These are phyloP conservation scores for Aureobasidium sp. DNA, from an alignment of 2,329 filamentous ascomycete species.

Conservation along the genomic window DNA sequence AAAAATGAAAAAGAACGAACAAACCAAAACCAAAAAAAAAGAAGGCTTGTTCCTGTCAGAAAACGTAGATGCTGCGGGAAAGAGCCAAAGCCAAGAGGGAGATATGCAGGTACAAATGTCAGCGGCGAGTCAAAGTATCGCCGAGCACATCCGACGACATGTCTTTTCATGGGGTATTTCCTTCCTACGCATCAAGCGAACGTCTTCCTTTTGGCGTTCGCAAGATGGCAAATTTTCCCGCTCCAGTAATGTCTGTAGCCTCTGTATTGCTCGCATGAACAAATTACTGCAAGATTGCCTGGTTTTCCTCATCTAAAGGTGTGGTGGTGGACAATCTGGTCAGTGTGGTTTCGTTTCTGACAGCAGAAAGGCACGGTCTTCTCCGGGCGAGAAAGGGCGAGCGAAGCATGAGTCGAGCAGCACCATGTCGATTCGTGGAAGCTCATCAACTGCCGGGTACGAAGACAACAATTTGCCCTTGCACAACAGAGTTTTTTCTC, in stretches of 20 bases:
- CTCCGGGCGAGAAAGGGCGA: background rate
- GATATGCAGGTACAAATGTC: no score
- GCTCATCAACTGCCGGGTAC: no score
- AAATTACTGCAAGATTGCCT: no score
- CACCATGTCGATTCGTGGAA: background rate
- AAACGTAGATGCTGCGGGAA: constrained; percentile 12
- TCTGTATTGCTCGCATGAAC: no score
- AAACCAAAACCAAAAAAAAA: background rate
- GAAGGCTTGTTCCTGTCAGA: constrained; percentile 7
- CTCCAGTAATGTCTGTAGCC: no score
- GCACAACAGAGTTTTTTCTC: background rate
- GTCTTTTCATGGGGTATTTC: no score
- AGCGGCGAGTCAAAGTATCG: background rate
- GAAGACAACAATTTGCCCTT: background rate
- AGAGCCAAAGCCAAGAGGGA: background rate
- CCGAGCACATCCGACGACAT: no score
- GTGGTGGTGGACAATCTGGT: no score
- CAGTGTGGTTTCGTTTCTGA: no score
- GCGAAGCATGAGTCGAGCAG: background rate
- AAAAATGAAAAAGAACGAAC: background rate
- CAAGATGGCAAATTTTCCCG: no score
- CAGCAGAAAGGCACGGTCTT: background rate
- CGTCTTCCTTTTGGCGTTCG: no score
- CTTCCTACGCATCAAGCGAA: no score
- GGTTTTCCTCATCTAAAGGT: background rate